Evolutionary conservation across 2,329 filamentous ascomycete genomes (phyloP).

Genomic region (Aureobasidium vineae): DNA sequence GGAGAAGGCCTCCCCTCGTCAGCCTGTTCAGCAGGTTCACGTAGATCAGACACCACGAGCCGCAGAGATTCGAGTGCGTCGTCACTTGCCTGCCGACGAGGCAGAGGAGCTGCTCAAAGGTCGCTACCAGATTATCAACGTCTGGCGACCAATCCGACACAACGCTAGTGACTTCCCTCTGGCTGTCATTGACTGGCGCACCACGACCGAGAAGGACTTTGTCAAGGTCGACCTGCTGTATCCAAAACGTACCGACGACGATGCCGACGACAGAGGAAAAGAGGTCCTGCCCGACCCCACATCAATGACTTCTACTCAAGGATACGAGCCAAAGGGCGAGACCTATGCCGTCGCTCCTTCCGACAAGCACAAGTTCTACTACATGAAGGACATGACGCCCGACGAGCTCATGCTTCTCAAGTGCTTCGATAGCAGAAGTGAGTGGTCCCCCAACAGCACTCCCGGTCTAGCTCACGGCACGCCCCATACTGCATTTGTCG

Average conservation of each 20-base stretch:
- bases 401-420: constrained; percentile 56
- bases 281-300: constrained; percentile 55
- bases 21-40: constrained; percentile 68
- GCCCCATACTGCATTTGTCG: constrained; percentile 76
- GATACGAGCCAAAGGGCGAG: constrained; percentile 63
- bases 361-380: constrained; percentile 61
- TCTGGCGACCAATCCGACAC: constrained; percentile 65
- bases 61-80: constrained; percentile 59
- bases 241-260: constrained; percentile 46
- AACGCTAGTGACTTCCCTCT: constrained; percentile 67
- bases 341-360: constrained; percentile 60
- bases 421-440: constrained; percentile 49
- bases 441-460: constrained; percentile 42
- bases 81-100: constrained; percentile 58
- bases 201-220: constrained; percentile 58
- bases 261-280: constrained; percentile 55
- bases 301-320: constrained; percentile 52
- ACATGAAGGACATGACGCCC: constrained; percentile 65
- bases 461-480: constrained; percentile 46
- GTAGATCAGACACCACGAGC: constrained; percentile 68
- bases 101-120: constrained; percentile 57
- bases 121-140: constrained; percentile 67
- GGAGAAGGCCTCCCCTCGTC: constrained; percentile 55
- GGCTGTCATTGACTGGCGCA: constrained; percentile 65
- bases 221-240: constrained; percentile 63